Percentiles rank a stretch among this genome's conserved stretches.
Conservation (phyloP, 2,329 filamentous ascomycete species). For the Biscogniauxia marginata region DNA sequence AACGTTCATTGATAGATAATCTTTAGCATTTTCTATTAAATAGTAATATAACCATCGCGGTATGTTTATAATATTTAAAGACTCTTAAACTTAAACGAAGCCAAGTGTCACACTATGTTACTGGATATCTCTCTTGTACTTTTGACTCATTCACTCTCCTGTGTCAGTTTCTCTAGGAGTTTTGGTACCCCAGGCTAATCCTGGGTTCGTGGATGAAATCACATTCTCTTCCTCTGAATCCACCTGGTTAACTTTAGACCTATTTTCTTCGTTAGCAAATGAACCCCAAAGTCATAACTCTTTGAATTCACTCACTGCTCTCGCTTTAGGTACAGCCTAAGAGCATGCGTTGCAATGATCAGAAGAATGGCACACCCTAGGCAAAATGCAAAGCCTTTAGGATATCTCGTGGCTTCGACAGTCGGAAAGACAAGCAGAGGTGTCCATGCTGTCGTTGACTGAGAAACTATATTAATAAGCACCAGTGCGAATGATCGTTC, state of each 20-base stretch:
- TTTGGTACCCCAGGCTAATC: background rate
- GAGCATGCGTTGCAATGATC: constrained; percentile 24
- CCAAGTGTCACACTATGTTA: too few relatives aligned
- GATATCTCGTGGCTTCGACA: constrained; percentile 41
- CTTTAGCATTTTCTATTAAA: too few relatives aligned
- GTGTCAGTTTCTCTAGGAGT: background rate
- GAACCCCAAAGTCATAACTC: background rate
- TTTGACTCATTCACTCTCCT: background rate
- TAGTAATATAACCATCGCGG: too few relatives aligned
- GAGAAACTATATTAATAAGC: constrained; percentile 51
- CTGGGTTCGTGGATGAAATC: background rate
- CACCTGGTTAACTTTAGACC: background rate
- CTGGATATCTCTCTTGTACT: background rate
- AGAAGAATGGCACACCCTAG: constrained; percentile 35
- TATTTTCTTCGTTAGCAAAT: background rate
- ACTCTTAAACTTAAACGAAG: too few relatives aligned
- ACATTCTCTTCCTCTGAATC: background rate
- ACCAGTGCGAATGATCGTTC: constrained; percentile 51
- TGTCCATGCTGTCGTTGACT: constrained; percentile 57
- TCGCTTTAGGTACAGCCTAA: constrained; percentile 21
- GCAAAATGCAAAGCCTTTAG: constrained; percentile 42
- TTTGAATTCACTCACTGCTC: constrained; percentile 20
- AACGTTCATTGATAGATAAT: too few relatives aligned
- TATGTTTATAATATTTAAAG: too few relatives aligned
- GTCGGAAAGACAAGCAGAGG: constrained; percentile 50